A percentile compares a stretch with the other conserved stretches of the same genome.
phyloP scores from a whole-genome alignment of 176 grass and related monocot genomes.

The Ampelocalamus luodianensis region DNA sequence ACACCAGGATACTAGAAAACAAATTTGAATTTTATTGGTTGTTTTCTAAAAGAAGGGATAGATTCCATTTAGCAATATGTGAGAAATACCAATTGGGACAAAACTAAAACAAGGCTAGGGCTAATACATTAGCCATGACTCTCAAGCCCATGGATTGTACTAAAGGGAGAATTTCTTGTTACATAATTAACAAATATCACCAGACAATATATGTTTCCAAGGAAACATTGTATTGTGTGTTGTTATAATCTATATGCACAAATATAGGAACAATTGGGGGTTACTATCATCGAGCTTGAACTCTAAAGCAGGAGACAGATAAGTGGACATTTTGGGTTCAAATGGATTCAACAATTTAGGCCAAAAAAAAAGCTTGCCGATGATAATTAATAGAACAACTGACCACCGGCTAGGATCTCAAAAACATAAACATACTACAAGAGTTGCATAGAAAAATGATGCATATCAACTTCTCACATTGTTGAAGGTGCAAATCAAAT shows the following conservation, averaged over 20 bases:
- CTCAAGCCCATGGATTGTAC: not conserved
- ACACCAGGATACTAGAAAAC: not conserved
- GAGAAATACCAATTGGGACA: not conserved
- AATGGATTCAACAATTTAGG: constrained; percentile 14
- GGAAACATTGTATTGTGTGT: not conserved
- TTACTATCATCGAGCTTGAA: not conserved
- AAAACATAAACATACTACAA: not conserved
- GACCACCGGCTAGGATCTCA: not conserved
- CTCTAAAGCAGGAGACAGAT: not conserved
- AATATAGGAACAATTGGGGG: not conserved
- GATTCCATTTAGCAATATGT: not conserved
- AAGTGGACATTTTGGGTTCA: not conserved
- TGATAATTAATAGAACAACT: not conserved
- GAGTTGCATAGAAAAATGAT: not conserved
- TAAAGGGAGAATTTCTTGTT: not conserved
- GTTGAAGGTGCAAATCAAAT: not conserved
- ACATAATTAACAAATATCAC: not conserved
- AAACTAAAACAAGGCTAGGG: not conserved
- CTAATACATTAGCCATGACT: not conserved
- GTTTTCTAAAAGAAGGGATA: not conserved
- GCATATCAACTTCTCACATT: not conserved
- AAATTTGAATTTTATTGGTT: not conserved
- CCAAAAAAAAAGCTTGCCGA: not conserved
- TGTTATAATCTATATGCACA: not conserved
- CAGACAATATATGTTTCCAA: not conserved